Evolutionary conservation across 2,329 filamentous ascomycete species (phyloP), one percentile per base, ranked within the genome.

Genomic region (Colletotrichum sp.): DNA sequence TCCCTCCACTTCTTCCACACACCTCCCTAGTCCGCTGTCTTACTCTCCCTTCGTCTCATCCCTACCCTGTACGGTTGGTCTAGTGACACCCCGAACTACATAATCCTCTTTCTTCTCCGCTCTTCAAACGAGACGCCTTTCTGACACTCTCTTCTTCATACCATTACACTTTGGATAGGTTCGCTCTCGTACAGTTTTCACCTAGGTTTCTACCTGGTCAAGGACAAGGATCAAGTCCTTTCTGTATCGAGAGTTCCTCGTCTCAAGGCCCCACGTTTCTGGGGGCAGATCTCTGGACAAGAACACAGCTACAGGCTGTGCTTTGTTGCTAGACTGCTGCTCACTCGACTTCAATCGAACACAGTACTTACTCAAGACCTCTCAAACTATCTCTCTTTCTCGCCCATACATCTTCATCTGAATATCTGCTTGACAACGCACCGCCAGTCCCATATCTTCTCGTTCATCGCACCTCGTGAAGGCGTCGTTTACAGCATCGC

Each of bases 221-320:
- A 69, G 68, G 66, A 60, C 71, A 70, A 66, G 66, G 34, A 75
- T 68, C 61, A 69, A 65, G 52, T 69, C 74, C 70, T 76, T 58
- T 68, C 65, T 76, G 71, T 34, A 67, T 71, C 66, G 71, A 66
- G 72, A 66, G 70, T 65, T 55, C 70, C 69, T 74, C 58, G 34
- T 74, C 74, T 74, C 28, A 70, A 75, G 60, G 70, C 72, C 75
- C 75, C 77, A 67, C 74, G 61, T 69, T 66, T 25, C 52, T 69
- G 77, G 77, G 75, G 77, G 75, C 77, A 77, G 77, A 66, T 78
- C 77, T 78, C 75, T 77, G 75, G 61, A 75, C 76, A 77, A 75
- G 61, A 58, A 65, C 71, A 74, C 71, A 66, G 75, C 70, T 22
- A 18, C 39, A 61, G 55, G 60, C 66, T 77, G 71, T 75, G 67